Base-by-base conservation (phyloP, 179 eudicot genomes). In the Amaranthus tricolor region DNA sequence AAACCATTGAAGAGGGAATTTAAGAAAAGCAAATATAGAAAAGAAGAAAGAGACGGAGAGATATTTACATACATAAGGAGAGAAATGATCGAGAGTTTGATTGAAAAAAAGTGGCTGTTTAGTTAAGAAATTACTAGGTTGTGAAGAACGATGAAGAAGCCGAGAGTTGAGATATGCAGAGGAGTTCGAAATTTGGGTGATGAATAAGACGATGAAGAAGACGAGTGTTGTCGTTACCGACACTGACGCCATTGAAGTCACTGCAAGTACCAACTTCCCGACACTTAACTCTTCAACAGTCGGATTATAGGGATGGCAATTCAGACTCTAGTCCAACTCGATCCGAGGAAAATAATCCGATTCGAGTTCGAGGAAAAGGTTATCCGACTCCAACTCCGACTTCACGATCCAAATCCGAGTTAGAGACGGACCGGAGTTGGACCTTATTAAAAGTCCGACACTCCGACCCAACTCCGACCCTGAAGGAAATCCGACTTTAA, bases 41-140 rank as follows among this genome's bases (percentile, higher is more conserved):
- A 31, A 31, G 0, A 6, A 44, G 60, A 54, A 73, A 5, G 51
- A 60, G 67, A 51, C 71, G 40, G 49, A 65, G 20, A 7, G 64
- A 31, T 31, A 31, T 16, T 59, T 81, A 91, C 40, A 31, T 31
- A 31, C 98, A 66, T 82, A 86, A 50, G 98, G 93, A 43, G 98
- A 91, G 79, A 88, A 93, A 71, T 93, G 98, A 87, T 93, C 97
- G 45, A 93, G 91, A 66, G 95, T 87, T 78, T 93, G 98, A 82
- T 88, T 87, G 82, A 93, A 71, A 93, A 93, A 91, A 80, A 66
- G 88, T 13, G 80, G 86, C 56, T 91, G 77, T 7, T 76, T 82
- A 69, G 93, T 91, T 76, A 93, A 72, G 72, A 63, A 89, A 21
- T 76, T 77, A 64, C 57, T 74, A 52, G 67, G 76, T 75, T 55